Base-by-base conservation (phyloP, 495 filamentous ascomycete species). In the Parathielavia hyrcaniae region DNA sequence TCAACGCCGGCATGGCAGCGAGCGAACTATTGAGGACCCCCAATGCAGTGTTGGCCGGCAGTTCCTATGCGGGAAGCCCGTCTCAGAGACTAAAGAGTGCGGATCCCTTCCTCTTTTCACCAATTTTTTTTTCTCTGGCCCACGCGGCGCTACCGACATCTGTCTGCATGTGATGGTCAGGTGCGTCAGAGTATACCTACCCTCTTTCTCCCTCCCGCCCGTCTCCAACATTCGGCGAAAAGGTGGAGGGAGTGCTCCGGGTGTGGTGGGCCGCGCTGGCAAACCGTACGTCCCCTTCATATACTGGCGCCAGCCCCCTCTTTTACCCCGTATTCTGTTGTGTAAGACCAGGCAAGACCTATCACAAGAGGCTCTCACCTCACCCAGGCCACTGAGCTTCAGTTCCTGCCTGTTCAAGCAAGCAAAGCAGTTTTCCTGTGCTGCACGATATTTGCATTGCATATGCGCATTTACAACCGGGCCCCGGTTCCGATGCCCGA, bases 291-390 rank as follows among this genome's bases (percentile, higher is more conserved):
- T 34, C 48, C 13, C 4, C 45, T 16, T 12, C 22, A 16, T 46
- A 2, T 6, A 30, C 26, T n/a, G n/a, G n/a, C n/a, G n/a, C n/a
- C n/a, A n/a, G 10, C 43, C 45, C 45, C 45, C 23, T 22, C 35
- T n/a, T 40, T 14, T 11, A 22, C 19, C 51, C 51, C 39, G 51
- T 41, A 30, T 45, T 23, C 12, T 19, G 40, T 54, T 16, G 30
- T 54, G 51, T 41, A 38, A 19, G 51, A 39, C 39, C n/a, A n/a
- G n/a, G 44, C 51, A 30, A 30, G 51, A n/a, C 39, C 51, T 34
- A 53, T 53, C 50, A 35, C 30, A 20, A 9, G 41, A 22, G n/a
- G n/a, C n/a, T n/a, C n/a, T n/a, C n/a, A n/a, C n/a, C n/a, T n/a
- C 20, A 22, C 16, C 16, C 16, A 12, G 47, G 17, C 47, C 30